Conservation (phyloP, 2,329 filamentous ascomycete species). For the Pestalotiopsis fici region DNA sequence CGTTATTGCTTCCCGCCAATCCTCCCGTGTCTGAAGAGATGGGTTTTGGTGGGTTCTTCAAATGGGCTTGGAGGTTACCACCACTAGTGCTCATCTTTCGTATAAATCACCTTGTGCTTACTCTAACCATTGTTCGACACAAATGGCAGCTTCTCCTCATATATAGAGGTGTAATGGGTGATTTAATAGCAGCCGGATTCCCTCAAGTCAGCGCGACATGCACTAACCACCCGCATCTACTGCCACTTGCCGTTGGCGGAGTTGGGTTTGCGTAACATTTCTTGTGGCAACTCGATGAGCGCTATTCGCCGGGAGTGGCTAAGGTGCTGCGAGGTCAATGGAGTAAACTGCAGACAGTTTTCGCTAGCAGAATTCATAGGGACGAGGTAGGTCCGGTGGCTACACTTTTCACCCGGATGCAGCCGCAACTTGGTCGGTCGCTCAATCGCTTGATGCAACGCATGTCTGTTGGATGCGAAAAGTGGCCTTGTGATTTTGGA, state of each 20-base stretch:
- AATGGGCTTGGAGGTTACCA: neutral
- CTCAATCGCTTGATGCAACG: no score
- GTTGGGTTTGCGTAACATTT: neutral
- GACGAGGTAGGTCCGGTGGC: no score
- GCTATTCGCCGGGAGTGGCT: no score
- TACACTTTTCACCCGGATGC: no score
- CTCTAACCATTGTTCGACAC: neutral
- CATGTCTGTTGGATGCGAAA: no score
- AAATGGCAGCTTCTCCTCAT: neutral
- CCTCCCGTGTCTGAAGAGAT: neutral
- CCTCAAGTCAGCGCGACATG: neutral
- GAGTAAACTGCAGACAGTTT: no score
- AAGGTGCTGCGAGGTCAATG: no score
- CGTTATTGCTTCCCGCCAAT: neutral
- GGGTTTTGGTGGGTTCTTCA: neutral
- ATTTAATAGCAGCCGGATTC: neutral
- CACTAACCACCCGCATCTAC: neutral
- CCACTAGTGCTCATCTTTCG: neutral
- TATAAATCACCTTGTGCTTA: neutral
- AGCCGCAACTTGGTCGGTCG: no score
- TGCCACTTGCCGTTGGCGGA: neutral
- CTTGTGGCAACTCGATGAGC: neutral
- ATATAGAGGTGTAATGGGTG: neutral
- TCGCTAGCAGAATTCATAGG: no score
- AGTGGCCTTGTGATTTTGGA: no score